Conservation (phyloP, 179 eudicot genomes). For the Vitellaria paradoxa region DNA sequence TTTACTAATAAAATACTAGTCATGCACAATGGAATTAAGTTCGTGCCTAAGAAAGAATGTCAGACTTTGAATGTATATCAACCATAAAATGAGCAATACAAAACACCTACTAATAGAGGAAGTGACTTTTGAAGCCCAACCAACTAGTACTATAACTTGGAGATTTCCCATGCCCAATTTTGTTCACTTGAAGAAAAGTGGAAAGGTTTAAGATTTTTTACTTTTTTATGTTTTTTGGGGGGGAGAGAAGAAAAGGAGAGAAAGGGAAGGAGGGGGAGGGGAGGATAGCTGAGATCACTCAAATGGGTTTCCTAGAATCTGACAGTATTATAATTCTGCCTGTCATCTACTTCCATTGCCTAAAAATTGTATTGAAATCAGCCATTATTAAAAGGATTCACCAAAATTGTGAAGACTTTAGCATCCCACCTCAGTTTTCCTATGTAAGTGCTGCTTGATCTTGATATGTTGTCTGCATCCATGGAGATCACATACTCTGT, state of each 20-base stretch:
- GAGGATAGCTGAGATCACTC: not conserved
- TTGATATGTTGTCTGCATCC: slow-evolving; percentile 80
- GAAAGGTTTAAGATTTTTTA: not conserved
- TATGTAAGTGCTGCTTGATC: slow-evolving; percentile 71
- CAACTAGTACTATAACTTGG: not conserved
- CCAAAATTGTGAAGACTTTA: not conserved
- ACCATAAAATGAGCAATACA: not conserved
- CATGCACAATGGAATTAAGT: not conserved
- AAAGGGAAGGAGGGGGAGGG: not conserved
- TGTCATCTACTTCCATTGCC: not conserved
- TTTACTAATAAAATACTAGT: not conserved
- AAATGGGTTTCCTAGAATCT: not conserved
- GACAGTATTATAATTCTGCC: not conserved
- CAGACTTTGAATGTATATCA: not conserved
- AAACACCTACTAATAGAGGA: not conserved
- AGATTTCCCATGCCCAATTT: not conserved
- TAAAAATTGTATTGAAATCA: not conserved
- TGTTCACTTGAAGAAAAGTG: not conserved
- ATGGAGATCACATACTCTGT: slow-evolving; percentile 86
- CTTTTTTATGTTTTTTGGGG: not conserved
- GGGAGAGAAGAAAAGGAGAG: not conserved
- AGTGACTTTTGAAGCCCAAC: not conserved
- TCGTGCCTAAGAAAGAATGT: too few relatives aligned
- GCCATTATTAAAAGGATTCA: not conserved
- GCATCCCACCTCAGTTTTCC: slow-evolving; percentile 70